Conservation (phyloP, 176 grass and related monocot species). For the Paspalum vaginatum region DNA sequence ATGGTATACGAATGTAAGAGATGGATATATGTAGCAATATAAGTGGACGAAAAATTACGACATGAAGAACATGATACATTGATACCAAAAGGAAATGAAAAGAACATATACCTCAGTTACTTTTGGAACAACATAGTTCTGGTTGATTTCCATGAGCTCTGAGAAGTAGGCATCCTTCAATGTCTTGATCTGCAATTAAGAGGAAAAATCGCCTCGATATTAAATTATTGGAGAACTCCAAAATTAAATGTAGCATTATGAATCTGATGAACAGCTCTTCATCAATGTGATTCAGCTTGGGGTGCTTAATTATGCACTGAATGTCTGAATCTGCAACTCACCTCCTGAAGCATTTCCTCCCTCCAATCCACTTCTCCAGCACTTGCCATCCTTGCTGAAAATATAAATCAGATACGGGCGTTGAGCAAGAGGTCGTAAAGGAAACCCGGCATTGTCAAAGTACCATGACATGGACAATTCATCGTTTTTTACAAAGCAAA, state of each 20-base stretch:
- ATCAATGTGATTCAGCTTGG: background rate
- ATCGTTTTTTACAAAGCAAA: background rate
- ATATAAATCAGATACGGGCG: background rate
- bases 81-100: constrained; percentile 19
- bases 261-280: background rate
- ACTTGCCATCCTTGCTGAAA: background rate
- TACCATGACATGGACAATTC: background rate
- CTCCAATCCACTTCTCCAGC: constrained; percentile 13
- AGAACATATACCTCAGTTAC: background rate
- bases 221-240: background rate
- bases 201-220: background rate
- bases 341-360: constrained; percentile 36
- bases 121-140: background rate
- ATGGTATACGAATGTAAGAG: background rate
- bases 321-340: background rate
- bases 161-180: constrained; percentile 25
- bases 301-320: background rate
- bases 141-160: constrained; percentile 15
- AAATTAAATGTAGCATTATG: background rate
- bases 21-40: background rate
- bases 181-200: constrained; percentile 21
- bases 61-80: background rate
- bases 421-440: background rate
- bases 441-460: background rate
- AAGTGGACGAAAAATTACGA: background rate